Conservation (phyloP, 352 stramenopile genomes). For the Peronosclerospora sorghi region DNA sequence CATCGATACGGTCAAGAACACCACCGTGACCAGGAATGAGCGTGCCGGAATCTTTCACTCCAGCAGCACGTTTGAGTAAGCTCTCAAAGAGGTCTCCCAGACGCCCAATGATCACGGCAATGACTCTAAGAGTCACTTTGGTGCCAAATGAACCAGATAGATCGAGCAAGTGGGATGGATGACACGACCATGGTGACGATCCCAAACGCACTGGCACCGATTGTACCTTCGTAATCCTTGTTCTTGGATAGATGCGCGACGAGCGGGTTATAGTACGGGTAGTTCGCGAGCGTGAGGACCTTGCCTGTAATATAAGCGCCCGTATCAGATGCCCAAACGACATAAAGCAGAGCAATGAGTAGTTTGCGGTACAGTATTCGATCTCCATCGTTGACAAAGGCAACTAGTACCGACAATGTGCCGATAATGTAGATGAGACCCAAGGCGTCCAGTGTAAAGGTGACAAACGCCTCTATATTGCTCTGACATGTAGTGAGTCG, state of each 20-base stretch:
- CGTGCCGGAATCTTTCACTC: slow-evolving; percentile 91
- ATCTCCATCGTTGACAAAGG: slow-evolving; percentile 51
- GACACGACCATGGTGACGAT: slow-evolving; percentile 77
- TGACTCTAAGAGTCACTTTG: slow-evolving; percentile 68
- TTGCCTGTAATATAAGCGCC: slow-evolving; percentile 91
- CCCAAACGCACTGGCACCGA: slow-evolving; percentile 76
- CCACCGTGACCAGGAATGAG: slow-evolving; percentile 93
- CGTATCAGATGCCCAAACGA: slow-evolving; percentile 83
- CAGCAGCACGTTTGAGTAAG: slow-evolving; percentile 91
- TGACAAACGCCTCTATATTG: slow-evolving; percentile 26
- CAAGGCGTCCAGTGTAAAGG: slow-evolving; percentile 38
- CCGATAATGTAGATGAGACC: slow-evolving; percentile 57
- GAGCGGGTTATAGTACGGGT: slow-evolving; percentile 71
- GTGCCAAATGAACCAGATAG: slow-evolving; percentile 66
- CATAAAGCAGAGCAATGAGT: slow-evolving; percentile 54
- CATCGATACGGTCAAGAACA: slow-evolving; percentile 91
- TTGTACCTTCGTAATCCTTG: slow-evolving; percentile 95
- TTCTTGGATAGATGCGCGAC: slow-evolving; percentile 89
- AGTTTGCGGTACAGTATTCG: slow-evolving; percentile 41
- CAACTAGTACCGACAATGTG: slow-evolving; percentile 37
- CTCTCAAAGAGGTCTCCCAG: slow-evolving; percentile 92
- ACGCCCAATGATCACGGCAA: slow-evolving; percentile 88
- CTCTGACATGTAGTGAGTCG: slow-evolving; percentile 24
- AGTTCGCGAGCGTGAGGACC: slow-evolving; percentile 66
- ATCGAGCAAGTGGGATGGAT: slow-evolving; percentile 42